Percentiles rank a stretch among this genome's conserved stretches.
These are phyloP conservation scores for Scleroderma bovista DNA, from an alignment of 768 basidiomycete genomes.

Conservation along the genomic window DNA sequence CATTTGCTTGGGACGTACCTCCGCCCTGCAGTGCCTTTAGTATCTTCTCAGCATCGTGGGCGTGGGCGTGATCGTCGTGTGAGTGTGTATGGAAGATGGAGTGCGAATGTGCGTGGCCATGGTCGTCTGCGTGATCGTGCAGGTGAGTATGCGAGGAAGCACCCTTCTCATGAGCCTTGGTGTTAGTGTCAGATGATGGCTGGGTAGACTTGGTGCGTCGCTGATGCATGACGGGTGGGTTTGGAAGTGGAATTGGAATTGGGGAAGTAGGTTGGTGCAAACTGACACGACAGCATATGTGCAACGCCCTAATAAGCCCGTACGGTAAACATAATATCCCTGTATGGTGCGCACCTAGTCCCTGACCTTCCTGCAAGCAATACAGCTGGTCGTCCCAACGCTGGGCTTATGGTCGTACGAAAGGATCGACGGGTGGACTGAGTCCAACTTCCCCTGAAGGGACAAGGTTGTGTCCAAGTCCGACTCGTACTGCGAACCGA, in stretches of 20 bases:
- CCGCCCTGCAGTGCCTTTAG: slow-evolving; percentile 61
- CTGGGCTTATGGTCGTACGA: neutral
- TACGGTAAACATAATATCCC: neutral
- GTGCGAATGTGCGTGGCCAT: slow-evolving; percentile 50
- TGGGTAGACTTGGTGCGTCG: slow-evolving; percentile 14
- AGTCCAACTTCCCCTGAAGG: neutral
- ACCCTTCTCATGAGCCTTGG: slow-evolving; percentile 12
- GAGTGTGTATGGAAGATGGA: slow-evolving; percentile 66
- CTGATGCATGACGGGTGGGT: slow-evolving; percentile 16
- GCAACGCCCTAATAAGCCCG: slow-evolving; percentile 1
- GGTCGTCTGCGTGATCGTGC: slow-evolving; percentile 28
- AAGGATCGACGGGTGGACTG: neutral
- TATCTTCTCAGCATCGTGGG: slow-evolving; percentile 60
- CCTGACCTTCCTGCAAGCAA: slow-evolving; percentile 11
- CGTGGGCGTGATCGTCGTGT: slow-evolving; percentile 53
- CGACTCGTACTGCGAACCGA: slow-evolving; percentile 3
- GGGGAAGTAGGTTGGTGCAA: slow-evolving; percentile 1
- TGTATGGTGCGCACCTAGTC: neutral
- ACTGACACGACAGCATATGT: too few species aligned
- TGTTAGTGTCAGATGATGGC: slow-evolving; percentile 14
- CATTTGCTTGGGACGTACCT: slow-evolving; percentile 37
- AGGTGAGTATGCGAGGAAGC: slow-evolving; percentile 28
- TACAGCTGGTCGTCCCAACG: neutral
- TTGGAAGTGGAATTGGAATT: neutral
- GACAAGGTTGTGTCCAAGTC: neutral